phyloP scores from a whole-genome alignment of 495 filamentous ascomycete genomes.

The Trichocladium antarcticum region DNA sequence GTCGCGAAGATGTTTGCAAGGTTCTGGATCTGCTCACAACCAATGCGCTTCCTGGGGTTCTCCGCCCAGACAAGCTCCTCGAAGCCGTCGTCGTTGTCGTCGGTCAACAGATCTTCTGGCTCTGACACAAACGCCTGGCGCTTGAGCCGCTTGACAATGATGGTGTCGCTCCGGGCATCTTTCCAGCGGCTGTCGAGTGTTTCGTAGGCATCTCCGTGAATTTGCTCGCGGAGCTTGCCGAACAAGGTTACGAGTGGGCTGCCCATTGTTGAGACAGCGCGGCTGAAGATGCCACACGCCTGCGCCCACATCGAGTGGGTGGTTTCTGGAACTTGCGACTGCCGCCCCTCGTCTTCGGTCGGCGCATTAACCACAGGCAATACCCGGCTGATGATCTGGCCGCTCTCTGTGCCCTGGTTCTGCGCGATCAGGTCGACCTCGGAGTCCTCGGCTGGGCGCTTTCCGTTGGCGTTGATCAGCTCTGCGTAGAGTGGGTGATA shows the following conservation, averaged over 20 bases:
- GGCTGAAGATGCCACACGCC: not conserved
- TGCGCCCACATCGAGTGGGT: slow-evolving; percentile 9
- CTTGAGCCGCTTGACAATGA: slow-evolving; percentile 24
- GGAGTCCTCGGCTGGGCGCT: slow-evolving; percentile 17
- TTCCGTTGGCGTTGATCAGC: slow-evolving; percentile 14
- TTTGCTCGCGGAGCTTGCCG: slow-evolving; percentile 5
- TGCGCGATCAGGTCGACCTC: slow-evolving; percentile 20
- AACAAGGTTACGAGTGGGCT: slow-evolving; percentile 7
- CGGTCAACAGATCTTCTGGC: not conserved
- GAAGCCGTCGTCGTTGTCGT: slow-evolving; percentile 1
- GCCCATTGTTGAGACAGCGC: slow-evolving; percentile 13
- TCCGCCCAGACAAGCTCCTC: slow-evolving; percentile 10
- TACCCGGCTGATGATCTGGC: slow-evolving; percentile 6
- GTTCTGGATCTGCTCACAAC: slow-evolving; percentile 2
- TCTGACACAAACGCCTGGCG: slow-evolving; percentile 8
- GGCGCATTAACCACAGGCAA: not conserved
- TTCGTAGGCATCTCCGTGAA: slow-evolving; percentile 4
- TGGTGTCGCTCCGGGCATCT: slow-evolving; percentile 1
- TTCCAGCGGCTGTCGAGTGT: slow-evolving; percentile 13
- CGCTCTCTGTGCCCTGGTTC: slow-evolving; percentile 3
- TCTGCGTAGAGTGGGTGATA: slow-evolving; percentile 4
- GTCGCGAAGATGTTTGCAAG: not conserved
- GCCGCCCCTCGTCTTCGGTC: not conserved
- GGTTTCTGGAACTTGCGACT: not conserved
- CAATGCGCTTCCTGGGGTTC: slow-evolving; percentile 11